Conservation (phyloP, 2,329 filamentous ascomycete species). For the Akanthomyces uredinophilus region DNA sequence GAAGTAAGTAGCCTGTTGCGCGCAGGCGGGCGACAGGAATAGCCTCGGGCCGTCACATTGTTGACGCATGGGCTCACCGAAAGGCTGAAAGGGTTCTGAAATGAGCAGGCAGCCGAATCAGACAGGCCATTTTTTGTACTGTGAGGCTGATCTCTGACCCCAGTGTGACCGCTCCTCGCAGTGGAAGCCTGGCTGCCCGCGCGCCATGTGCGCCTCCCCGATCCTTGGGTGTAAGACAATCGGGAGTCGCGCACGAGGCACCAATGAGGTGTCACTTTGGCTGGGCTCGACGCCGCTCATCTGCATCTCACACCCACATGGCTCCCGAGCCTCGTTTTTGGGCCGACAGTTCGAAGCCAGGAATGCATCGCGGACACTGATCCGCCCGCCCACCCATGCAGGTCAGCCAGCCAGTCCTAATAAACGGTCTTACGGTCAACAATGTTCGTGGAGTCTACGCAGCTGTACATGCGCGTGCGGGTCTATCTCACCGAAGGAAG, state of each 20-base stretch:
- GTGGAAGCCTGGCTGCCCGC: neutral
- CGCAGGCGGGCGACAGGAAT: too few relatives aligned
- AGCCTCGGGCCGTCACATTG: neutral
- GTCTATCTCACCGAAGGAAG: neutral
- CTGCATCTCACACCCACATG: neutral
- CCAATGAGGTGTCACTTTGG: neutral
- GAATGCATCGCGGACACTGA: neutral
- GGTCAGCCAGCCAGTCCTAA: neutral
- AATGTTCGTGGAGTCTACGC: too few relatives aligned
- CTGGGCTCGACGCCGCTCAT: too few relatives aligned
- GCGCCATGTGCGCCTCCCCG: neutral
- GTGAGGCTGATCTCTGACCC: neutral
- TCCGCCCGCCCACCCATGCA: neutral
- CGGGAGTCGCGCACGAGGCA: neutral
- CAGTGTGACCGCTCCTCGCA: neutral
- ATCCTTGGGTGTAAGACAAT: neutral
- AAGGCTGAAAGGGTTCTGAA: neutral
- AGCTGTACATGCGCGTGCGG: neutral
- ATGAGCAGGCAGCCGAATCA: neutral
- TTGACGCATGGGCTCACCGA: neutral
- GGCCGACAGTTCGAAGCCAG: neutral
- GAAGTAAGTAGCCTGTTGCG: neutral
- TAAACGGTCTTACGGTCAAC: too few relatives aligned
- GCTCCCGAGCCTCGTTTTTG: neutral
- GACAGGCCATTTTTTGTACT: neutral